Base-by-base conservation (phyloP, 2,329 filamentous ascomycete genomes). In the Calycina herbarum region DNA sequence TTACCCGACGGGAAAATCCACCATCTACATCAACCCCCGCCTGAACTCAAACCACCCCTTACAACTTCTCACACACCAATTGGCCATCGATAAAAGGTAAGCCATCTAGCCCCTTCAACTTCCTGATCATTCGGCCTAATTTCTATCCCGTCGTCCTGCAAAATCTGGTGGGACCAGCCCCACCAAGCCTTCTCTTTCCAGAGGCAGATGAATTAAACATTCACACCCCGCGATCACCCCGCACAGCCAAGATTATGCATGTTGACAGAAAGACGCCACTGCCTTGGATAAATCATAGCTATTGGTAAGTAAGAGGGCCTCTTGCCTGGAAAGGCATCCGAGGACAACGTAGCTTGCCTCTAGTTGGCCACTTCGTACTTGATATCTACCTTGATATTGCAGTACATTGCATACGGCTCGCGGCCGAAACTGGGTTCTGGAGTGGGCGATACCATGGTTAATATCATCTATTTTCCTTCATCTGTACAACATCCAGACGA, bases 1-100 rank as follows among this genome's bases (percentile, higher is more conserved):
- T 51, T 51, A 51, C 45, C 45, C 45, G 45, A 51, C 20, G 45
- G 45, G 8, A 51, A 51, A 51, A 51, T 4, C n/a, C n/a, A 51
- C n/a, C 7, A 24, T 48, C 35, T 38, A 3, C 10, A 38, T 38
- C 35, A 10, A 38, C 7, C n/a, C 45, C 45, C 45, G 45, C 45
- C 20, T 51, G n/a, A 51, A 24, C 45, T 51, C 20, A 51, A 51
- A 51, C n/a, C n/a, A 15, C 5, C 10, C 45, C 6, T 24, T 20
- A 48, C 45, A 20, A 20, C 17, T 24, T 24, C 45, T 3, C 3
- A 20, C n/a, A 11, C 45, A 20, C 45, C 45, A 51, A 51, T 51
- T 51, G n/a, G 45, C 45, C 20, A 51, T 51, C 7, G 17, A 51
- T 51, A 51, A 51, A 27, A 20, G 45, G 45, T 24, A 24, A 51